A percentile compares a stretch with the other conserved stretches of the same genome.
Conservation (phyloP, 2,329 filamentous ascomycete genomes). For the Pseudogymnoascus sp. region DNA sequence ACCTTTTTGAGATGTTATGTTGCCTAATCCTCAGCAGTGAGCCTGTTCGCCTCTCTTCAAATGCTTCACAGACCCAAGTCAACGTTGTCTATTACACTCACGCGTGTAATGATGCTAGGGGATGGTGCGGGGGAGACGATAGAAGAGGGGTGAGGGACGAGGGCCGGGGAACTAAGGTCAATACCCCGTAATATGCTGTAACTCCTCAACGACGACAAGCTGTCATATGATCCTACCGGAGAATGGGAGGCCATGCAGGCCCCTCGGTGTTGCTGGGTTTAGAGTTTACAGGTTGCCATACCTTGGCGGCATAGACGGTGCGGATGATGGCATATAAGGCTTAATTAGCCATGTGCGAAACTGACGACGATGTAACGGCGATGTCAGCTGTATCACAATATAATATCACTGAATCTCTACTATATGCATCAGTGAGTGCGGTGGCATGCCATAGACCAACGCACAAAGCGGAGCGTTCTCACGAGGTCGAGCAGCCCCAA, state of each 20-base stretch:
- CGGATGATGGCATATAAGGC: neutral
- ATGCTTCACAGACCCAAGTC: neutral
- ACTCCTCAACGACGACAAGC: neutral
- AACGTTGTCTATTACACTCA: neutral
- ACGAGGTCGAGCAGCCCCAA: neutral
- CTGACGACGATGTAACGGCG: neutral
- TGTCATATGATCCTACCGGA: neutral
- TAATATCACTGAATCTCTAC: neutral
- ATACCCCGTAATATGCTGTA: neutral
- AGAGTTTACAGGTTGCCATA: neutral
- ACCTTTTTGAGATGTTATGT: neutral
- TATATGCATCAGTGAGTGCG: neutral
- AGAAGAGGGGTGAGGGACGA: neutral
- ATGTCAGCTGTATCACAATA: neutral
- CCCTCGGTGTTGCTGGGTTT: neutral
- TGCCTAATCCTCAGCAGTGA: too few species aligned
- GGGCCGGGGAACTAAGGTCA: neutral
- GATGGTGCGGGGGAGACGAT: neutral
- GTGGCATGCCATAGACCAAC: neutral
- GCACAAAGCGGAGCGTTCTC: neutral
- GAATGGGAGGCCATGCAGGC: neutral
- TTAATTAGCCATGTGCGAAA: neutral
- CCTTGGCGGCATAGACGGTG: neutral
- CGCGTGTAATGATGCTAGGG: neutral
- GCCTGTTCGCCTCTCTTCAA: neutral